These are phyloP conservation scores for Trypethelium eluteriae DNA, from an alignment of 495 filamentous ascomycete species.

Conservation along the genomic window DNA sequence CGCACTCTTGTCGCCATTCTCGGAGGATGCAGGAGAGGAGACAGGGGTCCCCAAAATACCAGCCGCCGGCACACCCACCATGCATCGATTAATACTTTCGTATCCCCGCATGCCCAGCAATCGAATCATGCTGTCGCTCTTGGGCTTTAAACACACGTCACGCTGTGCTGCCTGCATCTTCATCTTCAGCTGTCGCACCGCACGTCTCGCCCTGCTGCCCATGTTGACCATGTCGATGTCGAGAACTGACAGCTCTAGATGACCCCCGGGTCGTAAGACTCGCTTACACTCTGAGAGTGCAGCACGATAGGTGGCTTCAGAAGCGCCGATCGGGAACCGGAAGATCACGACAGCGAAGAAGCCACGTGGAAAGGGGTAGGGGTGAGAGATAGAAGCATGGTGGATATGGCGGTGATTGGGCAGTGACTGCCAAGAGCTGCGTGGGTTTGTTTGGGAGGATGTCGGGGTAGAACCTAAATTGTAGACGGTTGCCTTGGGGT, in stretches of 20 bases:
- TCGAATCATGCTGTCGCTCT: conserved; percentile 69
- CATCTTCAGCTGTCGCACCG: conserved; percentile 70
- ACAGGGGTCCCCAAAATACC: conserved; percentile 46
- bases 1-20: conserved; percentile 19
- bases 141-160: conserved; percentile 60
- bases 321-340: conserved; percentile 72
- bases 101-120: conserved; percentile 74
- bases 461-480: conserved; percentile 56
- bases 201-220: conserved; percentile 58
- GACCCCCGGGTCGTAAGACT: conserved; percentile 82
- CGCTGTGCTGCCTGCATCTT: conserved; percentile 57
- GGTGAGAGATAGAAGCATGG: conserved; percentile 55
- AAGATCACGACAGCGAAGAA: conserved; percentile 82
- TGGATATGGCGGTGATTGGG: conserved; percentile 81
- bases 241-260: conserved; percentile 50
- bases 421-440: conserved; percentile 51
- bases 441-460: conserved; percentile 24
- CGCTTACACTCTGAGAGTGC: conserved; percentile 82
- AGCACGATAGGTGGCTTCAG: conserved; percentile 67
- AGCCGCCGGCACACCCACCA: conserved; percentile 82
- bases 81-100: conserved; percentile 73
- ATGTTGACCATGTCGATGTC: conserved; percentile 40
- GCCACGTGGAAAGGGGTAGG: conserved; percentile 79
- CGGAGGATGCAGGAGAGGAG: conserved; percentile 17
- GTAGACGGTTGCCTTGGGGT: conserved; percentile 77